Base-by-base conservation (phyloP, 23 red algal species). In the Pyropia haitanensis region DNA sequence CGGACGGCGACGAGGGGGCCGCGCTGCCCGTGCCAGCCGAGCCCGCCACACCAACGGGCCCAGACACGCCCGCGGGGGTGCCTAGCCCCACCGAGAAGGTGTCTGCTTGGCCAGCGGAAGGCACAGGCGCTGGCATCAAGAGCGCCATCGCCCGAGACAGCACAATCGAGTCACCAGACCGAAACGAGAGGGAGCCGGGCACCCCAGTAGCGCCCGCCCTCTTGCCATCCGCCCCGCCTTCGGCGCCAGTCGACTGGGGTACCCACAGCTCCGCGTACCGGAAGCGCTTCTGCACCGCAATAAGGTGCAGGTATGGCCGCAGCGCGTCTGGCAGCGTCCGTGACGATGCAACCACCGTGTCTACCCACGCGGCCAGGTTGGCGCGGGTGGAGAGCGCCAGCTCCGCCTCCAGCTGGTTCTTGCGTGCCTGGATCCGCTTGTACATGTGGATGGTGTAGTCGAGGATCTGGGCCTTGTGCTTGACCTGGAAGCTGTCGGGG, bases 381-480 rank as follows among this genome's bases (percentile, higher is more conserved):
- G 56, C n/a, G 18, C 66, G 58, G 15, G 73, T 71, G 48, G 68
- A 75, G 50, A 89, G 59, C 18, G 84, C 84, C 4, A 89, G 71
- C 74, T 78, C 84, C 20, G 75, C 69, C 31, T 89, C 84, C 14
- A 89, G 66, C 8, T 63, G 49, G 1, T 53, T 89, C 51, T 89
- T 78, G 28, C 84, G 73, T 2, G 75, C 76, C 30, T 72, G 68
- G 61, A 79, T 65, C 33, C 74, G 63, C 17, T 76, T 67, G 71
- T 64, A 75, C 29, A 81, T 68, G 51, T 76, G 75, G 23, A 79
- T 89, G 51, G 84, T 67, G 58, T 89, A 89, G 30, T 78, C 73
- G 56, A 89, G 84, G 65, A 89, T 89, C 84, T 89, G 84, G n/a
- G 84, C 84, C 64, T 89, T 89, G 75, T 89, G 84, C 49, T 89